A percentile compares a stretch with the other conserved stretches of the same genome.
phyloP scores from a whole-genome alignment of 1,284 basidiomycete genomes.

The Crucibulum parvulum region DNA sequence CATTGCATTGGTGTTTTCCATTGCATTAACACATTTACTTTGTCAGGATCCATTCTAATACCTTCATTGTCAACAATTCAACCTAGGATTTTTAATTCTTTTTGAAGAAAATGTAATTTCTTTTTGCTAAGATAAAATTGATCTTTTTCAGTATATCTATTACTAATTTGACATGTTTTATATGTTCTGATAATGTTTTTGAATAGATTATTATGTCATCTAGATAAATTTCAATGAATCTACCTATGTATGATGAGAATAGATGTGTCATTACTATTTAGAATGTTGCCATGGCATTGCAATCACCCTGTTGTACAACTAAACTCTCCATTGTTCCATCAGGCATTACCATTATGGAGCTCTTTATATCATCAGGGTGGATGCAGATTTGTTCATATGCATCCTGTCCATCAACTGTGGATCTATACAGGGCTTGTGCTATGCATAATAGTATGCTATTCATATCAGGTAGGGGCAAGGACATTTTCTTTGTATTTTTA shows the following conservation, averaged over 20 bases:
- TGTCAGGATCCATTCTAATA: slow-evolving; percentile 44
- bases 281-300: background rate
- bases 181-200: slow-evolving; percentile 27
- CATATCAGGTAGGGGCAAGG: slow-evolving; percentile 18
- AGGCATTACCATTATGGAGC: background rate
- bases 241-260: background rate
- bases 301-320: background rate
- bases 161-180: slow-evolving; percentile 31
- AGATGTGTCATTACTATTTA: background rate
- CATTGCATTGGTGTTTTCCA: slow-evolving; percentile 38
- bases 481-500: slow-evolving; percentile 19
- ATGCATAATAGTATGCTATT: background rate
- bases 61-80: slow-evolving; percentile 37
- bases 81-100: slow-evolving; percentile 37
- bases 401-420: background rate
- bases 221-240: background rate
- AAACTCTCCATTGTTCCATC: background rate
- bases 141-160: slow-evolving; percentile 30
- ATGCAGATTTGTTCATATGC: background rate
- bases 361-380: background rate
- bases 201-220: background rate
- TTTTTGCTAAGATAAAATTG: slow-evolving; percentile 32
- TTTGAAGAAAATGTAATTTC: slow-evolving; percentile 32
- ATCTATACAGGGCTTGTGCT: background rate
- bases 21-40: slow-evolving; percentile 33